Base-by-base conservation (phyloP, 192 early-diverging fungal genomes). In the Rhizophagus prolifer region DNA sequence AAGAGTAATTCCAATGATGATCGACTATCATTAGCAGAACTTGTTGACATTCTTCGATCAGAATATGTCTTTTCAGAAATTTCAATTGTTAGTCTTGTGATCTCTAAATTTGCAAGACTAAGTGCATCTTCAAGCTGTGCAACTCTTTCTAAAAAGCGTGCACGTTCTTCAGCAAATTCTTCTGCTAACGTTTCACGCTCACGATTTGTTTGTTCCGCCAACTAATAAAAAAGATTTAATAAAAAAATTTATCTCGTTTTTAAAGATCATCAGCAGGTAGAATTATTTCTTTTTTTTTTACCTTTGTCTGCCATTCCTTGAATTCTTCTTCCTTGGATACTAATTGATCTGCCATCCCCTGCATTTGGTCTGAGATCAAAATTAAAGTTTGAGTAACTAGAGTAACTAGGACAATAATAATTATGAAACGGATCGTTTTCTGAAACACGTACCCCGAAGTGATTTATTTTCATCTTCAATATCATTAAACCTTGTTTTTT, bases 401-500 rank as follows among this genome's bases (percentile, higher is more conserved):
- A 25, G 16, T 14, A 46, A 23, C 34, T 9, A 44, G 41, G 10
- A 44, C 10, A 44, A 44, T 44, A 44, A 0, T n/a, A 44, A 12
- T 44, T 44, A n/a, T 25, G 36, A 25, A 70, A 10, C 23, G 5
- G 3, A 14, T 26, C 58, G 19, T 21, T 13, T 9, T 12, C 9
- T 34, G 26, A 59, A 25, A 72, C 13, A 23, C 21, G 5, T 76
- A 76, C 75, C 75, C 67, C 75, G 9, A 58, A 76, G 75, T 34
- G 63, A 67, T 58, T 76, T 41, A 36, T 76, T 76, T 68, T 76
- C 75, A 54, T 76, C 75, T 76, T 76, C 75, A 54, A 76, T 76
- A 67, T 76, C 75, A 46, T 26, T 50, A 25, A 76, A 50, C 1
- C 75, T 58, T 30, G 64, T 76, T 58, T 67, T 65, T 34, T 76